These are phyloP conservation scores for Hypsizygus ulmarius DNA, from an alignment of 1,284 basidiomycete genomes.

Conservation along the genomic window DNA sequence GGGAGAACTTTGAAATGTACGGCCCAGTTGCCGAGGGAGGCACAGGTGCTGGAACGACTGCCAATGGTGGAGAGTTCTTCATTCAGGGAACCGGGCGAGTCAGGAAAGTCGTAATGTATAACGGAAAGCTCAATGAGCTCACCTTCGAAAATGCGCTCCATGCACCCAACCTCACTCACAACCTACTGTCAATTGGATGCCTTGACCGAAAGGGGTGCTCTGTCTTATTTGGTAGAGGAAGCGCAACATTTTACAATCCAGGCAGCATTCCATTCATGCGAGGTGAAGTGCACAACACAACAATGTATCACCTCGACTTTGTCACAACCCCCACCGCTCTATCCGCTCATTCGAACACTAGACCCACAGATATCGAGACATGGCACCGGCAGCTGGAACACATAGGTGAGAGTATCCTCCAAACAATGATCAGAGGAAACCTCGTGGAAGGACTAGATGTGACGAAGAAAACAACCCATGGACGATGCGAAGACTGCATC, in stretches of 20 bases:
- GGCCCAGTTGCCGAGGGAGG: background rate
- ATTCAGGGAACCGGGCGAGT: constrained; percentile 22
- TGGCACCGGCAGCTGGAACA: constrained; percentile 5
- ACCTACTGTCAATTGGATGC: constrained; percentile 22
- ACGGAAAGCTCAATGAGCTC: background rate
- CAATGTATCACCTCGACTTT: background rate
- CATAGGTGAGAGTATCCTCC: background rate
- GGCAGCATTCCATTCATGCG: background rate
- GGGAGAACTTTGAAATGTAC: constrained; percentile 18
- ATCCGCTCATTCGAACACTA: background rate
- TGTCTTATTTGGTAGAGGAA: constrained; percentile 8
- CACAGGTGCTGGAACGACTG: constrained; percentile 19
- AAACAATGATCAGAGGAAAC: background rate
- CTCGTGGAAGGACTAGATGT: constrained; percentile 15
- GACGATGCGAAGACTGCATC: constrained; percentile 22
- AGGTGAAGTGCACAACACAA: background rate
- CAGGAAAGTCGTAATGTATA: constrained; percentile 3
- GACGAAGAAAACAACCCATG: background rate
- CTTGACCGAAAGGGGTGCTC: constrained; percentile 6
- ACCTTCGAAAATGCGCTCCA: constrained; percentile 9
- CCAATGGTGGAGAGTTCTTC: constrained; percentile 15
- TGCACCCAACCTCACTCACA: constrained; percentile 17
- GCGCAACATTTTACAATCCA: constrained; percentile 7
- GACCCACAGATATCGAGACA: background rate
- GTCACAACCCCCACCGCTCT: background rate